A percentile compares a stretch with the other conserved stretches of the same genome.
Conservation (phyloP, 805 yeast genomes). For the Tetrapisispora nanseiensis region DNA sequence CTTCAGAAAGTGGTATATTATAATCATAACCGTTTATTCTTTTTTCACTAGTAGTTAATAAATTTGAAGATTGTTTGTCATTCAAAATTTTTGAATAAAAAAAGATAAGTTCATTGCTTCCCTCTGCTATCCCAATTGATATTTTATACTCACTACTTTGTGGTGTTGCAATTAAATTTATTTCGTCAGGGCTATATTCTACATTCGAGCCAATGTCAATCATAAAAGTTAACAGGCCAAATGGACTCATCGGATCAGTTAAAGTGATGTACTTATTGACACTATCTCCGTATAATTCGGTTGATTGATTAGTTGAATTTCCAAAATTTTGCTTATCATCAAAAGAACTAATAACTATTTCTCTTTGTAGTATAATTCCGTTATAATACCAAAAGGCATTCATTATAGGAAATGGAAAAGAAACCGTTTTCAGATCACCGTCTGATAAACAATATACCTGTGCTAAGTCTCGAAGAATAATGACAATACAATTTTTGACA, state of each 20-base stretch:
- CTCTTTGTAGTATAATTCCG: constrained; percentile 57
- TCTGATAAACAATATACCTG: constrained; percentile 46
- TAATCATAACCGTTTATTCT: not conserved
- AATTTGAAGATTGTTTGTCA: not conserved
- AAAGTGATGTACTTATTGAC: constrained; percentile 46
- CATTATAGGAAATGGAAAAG: constrained; percentile 58
- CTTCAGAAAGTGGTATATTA: not conserved
- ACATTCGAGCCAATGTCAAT: constrained; percentile 39
- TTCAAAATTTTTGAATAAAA: constrained; percentile 16
- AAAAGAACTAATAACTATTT: not conserved
- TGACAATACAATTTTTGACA: constrained; percentile 38
- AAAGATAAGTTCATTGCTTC: constrained; percentile 12
- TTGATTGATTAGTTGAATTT: too few relatives aligned
- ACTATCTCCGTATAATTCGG: too few relatives aligned
- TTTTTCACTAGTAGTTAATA: not conserved
- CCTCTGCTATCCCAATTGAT: constrained; percentile 18
- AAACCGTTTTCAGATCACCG: constrained; percentile 50
- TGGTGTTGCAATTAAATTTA: constrained; percentile 21
- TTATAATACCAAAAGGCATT: constrained; percentile 54
- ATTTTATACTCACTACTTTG: constrained; percentile 21
- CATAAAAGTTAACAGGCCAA: constrained; percentile 62
- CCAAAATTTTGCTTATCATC: constrained; percentile 4
- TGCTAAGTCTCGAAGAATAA: constrained; percentile 51
- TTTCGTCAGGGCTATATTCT: constrained; percentile 22
- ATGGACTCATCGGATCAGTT: constrained; percentile 64